Evolutionary conservation across 2,329 filamentous ascomycete species (phyloP), one percentile per base, ranked within the genome.

Genomic region (Plectosphaerella cucumerina): DNA sequence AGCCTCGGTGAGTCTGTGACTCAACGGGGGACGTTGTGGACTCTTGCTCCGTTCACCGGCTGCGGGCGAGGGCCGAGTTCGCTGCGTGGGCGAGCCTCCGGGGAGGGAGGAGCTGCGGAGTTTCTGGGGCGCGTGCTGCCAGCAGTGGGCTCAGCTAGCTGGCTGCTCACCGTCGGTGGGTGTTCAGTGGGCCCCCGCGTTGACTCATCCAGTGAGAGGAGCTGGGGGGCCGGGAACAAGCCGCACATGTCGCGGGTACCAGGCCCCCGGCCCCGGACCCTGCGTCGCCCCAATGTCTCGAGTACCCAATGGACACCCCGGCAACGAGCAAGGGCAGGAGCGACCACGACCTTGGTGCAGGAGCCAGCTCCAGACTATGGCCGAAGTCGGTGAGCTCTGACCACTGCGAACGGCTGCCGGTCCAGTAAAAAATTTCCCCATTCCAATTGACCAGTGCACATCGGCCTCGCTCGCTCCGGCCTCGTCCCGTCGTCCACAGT

Each of bases 391-490:
- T 51, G 55, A 48, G 47, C 47, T 48, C 35, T 48, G 47, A 48
- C 47, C 22, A 21, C 39, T 42, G 45, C 34, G 44, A 53, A 52
- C 52, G 52, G 21, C 44, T 37, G 41, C n/a, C 50, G 46, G 54
- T 52, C 54, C 54, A 56, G 49, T 56, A 54, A 57, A 57, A 57
- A 57, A 57, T 57, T 57, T 57, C 53, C 55, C 53, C 54, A 55
- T 55, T 56, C 50, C 50, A 55, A 55, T 53, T 42, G 39, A 48
- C 49, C 51, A 47, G 49, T 50, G 51, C 22, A 33, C 47, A 47
- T 53, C 55, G 43, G 48, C 48, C 50, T 56, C 48, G 50, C 53
- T 58, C 48, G 50, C 55, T 58, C 49, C 53, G 50, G 51, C 48
- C 26, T 31, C 26, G 26, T 31, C 10, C 26, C 26, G 8, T 31